Conservation (phyloP, 2,329 filamentous ascomycete species). For the Colletotrichum shisoi region DNA sequence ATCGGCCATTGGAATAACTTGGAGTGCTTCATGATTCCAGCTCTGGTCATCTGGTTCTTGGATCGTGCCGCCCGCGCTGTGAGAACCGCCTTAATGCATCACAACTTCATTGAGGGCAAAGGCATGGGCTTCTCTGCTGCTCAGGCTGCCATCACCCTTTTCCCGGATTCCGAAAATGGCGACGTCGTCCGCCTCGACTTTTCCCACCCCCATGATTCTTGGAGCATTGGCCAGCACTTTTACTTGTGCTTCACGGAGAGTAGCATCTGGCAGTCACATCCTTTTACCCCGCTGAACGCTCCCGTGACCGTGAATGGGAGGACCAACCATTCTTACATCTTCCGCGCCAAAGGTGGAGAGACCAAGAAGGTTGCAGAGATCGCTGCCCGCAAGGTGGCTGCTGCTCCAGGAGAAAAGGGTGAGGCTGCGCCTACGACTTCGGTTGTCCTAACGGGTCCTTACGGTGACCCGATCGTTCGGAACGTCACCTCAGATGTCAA, state of each 20-base stretch:
- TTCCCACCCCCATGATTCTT: slow-evolving; percentile 65
- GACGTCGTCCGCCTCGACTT: slow-evolving; percentile 73
- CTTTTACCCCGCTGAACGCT: slow-evolving; percentile 70
- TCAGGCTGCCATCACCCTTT: slow-evolving; percentile 59
- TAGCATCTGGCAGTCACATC: slow-evolving; percentile 76
- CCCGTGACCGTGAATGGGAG: slow-evolving; percentile 53
- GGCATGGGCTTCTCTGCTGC: slow-evolving; percentile 64
- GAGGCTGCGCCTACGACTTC: slow-evolving; percentile 53
- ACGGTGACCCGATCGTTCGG: slow-evolving; percentile 62
- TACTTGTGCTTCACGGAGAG: slow-evolving; percentile 72
- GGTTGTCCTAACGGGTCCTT: slow-evolving; percentile 69
- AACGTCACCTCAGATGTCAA: slow-evolving; percentile 52
- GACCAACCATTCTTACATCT: slow-evolving; percentile 63
- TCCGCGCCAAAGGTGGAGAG: slow-evolving; percentile 67
- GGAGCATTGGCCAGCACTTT: slow-evolving; percentile 75
- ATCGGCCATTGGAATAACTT: slow-evolving; percentile 78
- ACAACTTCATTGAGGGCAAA: slow-evolving; percentile 56
- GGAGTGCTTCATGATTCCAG: slow-evolving; percentile 72
- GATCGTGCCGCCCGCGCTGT: slow-evolving; percentile 68
- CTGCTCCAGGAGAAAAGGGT: slow-evolving; percentile 23
- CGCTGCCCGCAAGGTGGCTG: slow-evolving; percentile 50
- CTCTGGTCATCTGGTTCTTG: slow-evolving; percentile 69
- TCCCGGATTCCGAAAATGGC: slow-evolving; percentile 64
- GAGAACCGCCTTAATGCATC: slow-evolving; percentile 68
- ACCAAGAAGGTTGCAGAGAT: slow-evolving; percentile 63